Conservation (phyloP, 1,139 yeast species). For the Pichia sp. region DNA sequence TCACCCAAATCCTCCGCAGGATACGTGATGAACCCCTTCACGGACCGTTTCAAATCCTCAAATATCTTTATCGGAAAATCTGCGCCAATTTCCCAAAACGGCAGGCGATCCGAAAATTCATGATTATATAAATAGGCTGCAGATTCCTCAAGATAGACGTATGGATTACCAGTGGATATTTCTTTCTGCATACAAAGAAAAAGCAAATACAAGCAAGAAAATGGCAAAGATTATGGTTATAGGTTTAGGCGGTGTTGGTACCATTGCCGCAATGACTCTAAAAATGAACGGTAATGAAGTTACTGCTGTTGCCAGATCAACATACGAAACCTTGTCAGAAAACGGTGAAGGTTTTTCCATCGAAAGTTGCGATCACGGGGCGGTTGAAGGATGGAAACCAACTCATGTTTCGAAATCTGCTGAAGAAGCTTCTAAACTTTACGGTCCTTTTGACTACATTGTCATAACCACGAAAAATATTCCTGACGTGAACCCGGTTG, state of each 20-base stretch:
- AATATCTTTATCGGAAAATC: no score
- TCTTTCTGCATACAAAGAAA: no score
- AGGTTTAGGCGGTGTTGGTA: conserved; percentile 73
- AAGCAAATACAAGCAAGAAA: no score
- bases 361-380: conserved; percentile 56
- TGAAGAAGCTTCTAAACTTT: conserved; percentile 19
- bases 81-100: no score
- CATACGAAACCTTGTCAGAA: conserved; percentile 42
- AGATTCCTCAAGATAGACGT: no score
- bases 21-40: no score
- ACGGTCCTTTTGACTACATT: conserved; percentile 56
- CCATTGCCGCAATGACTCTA: conserved; percentile 56
- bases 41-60: no score
- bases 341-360: conserved; percentile 58
- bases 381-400: conserved; percentile 46
- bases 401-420: conserved; percentile 30
- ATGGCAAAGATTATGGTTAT: conserved; percentile 38
- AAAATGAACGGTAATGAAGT: conserved; percentile 43
- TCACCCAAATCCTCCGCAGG: no score
- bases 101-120: no score
- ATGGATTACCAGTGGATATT: no score
- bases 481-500: conserved; percentile 57
- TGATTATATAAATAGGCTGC: no score
- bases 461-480: conserved; percentile 65
- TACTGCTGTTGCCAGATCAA: conserved; percentile 59